Evolutionary conservation across 169 alveolate species (phyloP).

Genomic region (Eimeria maxima): DNA sequence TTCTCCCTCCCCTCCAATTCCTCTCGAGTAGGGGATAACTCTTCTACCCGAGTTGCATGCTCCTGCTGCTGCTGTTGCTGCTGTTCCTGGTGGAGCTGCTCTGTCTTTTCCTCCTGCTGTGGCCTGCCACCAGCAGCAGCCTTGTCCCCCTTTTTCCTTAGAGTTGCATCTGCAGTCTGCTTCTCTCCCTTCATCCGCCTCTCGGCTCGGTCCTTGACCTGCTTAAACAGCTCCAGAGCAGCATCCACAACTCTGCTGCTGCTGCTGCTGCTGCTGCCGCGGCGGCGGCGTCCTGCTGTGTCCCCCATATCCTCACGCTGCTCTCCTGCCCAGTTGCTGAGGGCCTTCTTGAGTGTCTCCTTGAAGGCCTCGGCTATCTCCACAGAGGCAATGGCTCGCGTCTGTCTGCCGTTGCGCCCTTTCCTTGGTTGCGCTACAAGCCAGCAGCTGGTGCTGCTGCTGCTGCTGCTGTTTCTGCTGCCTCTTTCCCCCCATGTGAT

Average conservation of each 20-base stretch:
- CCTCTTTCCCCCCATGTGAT: neutral
- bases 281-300: neutral
- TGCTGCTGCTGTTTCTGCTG: too few species aligned
- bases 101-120: too few species aligned
- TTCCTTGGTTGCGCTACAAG: neutral
- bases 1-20: neutral
- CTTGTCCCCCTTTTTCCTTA: neutral
- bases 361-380: neutral
- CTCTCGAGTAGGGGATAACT: too few species aligned
- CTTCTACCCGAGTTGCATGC: neutral
- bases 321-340: neutral
- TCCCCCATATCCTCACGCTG: neutral
- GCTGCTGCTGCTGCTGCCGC: conserved; percentile 10
- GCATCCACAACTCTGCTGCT: neutral
- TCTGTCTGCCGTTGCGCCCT: conserved; percentile 15
- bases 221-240: conserved; percentile 22
- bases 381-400: neutral
- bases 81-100: too few species aligned
- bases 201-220: neutral
- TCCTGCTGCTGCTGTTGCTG: too few species aligned
- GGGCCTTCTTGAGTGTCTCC: conserved; percentile 19
- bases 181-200: neutral
- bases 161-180: neutral
- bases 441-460: conserved; percentile 38
- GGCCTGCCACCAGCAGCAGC: neutral